Conservation (phyloP, 2,329 filamentous ascomycete species). For the Talaromyces sp. region DNA sequence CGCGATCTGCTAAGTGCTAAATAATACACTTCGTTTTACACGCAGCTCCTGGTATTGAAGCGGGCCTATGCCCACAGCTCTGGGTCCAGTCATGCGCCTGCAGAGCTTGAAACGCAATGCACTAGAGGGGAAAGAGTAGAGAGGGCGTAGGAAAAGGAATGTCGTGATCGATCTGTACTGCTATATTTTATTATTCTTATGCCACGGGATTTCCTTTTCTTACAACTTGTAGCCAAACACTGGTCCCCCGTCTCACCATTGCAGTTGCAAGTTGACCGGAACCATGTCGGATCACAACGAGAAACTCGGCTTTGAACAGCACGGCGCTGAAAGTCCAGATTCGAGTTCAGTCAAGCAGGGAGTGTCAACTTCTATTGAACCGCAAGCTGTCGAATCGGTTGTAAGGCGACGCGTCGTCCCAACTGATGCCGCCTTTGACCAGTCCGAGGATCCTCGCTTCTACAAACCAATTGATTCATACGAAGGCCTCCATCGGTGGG, state of each 20-base stretch:
- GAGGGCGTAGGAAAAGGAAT: neutral
- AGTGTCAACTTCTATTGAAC: slow-evolving; percentile 5
- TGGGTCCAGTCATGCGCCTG: neutral
- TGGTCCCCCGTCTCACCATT: neutral
- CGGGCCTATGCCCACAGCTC: neutral
- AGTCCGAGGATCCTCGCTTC: slow-evolving; percentile 27
- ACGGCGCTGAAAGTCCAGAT: neutral
- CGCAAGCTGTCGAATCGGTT: neutral
- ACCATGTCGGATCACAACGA: neutral
- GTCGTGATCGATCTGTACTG: neutral
- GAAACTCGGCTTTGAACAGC: neutral
- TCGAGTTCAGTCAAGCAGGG: neutral
- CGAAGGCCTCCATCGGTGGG: slow-evolving; percentile 45
- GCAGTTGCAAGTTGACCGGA: neutral
- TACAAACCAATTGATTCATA: slow-evolving; percentile 38
- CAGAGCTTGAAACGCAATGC: neutral
- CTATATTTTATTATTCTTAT: neutral
- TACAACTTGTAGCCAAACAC: neutral
- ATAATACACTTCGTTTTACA: neutral
- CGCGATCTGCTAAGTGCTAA: neutral
- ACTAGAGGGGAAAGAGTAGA: neutral
- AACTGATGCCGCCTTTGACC: slow-evolving; percentile 27
- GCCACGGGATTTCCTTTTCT: neutral
- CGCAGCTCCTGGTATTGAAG: neutral
- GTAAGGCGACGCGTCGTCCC: slow-evolving; percentile 2